These are phyloP conservation scores for Rosa lucieae DNA, from an alignment of 306 rosid species.

Conservation along the genomic window DNA sequence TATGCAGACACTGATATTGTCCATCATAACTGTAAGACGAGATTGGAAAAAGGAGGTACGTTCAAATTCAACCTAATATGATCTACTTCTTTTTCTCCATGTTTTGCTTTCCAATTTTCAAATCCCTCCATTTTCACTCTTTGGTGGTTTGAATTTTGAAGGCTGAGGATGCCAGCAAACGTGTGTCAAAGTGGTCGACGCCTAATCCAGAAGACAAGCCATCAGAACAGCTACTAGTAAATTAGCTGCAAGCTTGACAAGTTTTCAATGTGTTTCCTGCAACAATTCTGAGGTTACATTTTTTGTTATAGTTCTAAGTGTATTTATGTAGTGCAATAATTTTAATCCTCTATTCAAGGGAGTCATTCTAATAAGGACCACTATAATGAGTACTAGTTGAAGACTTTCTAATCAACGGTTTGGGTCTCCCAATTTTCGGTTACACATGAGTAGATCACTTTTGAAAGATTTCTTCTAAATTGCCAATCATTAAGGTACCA, in stretches of 20 bases:
- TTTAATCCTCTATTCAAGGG: too few relatives aligned
- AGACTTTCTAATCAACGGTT: too few relatives aligned
- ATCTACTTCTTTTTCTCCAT: background rate
- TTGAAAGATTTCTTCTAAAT: too few relatives aligned
- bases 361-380: too few relatives aligned
- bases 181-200: constrained; percentile 42
- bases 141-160: constrained; percentile 20
- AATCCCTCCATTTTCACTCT: background rate
- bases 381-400: too few relatives aligned
- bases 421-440: too few relatives aligned
- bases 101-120: background rate
- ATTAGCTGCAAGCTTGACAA: background rate
- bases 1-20: constrained; percentile 51
- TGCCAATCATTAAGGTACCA: too few relatives aligned
- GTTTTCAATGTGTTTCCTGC: background rate
- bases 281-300: too few relatives aligned
- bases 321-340: too few relatives aligned
- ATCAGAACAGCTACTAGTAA: background rate
- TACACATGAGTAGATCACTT: too few relatives aligned
- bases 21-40: constrained; percentile 35
- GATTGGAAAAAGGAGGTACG: constrained; percentile 72
- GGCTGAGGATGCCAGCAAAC: constrained; percentile 43
- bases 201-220: constrained; percentile 19
- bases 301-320: too few relatives aligned
- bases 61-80: background rate